Base-by-base conservation (phyloP, 176 grass and related monocot species). In the Raddia distichophylla region DNA sequence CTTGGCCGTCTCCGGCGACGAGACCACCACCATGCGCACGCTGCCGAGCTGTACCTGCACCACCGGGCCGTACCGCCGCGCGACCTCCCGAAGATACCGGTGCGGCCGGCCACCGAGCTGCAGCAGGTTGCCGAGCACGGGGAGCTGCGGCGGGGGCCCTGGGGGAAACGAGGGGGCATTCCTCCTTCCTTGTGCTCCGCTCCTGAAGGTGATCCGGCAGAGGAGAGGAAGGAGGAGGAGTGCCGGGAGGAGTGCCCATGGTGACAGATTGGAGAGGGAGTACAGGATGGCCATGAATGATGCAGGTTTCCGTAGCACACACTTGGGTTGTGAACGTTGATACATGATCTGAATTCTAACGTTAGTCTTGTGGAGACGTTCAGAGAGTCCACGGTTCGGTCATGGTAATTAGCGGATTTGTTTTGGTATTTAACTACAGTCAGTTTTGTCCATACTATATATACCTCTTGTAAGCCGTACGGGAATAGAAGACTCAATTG, bases 21-120 rank as follows among this genome's bases (percentile, higher is more conserved):
- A 40, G 37, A 40, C 37, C 37, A 40, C 37, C 37, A 40, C 37
- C 1, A 40, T 40, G 37, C 37, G 37, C 37, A 40, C 78, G 40
- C 78, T 12, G 52, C 78, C 78, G 12, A 80, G 64, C 64, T 58
- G 65, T 19, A 80, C 78, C 40, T 69, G 52, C 11, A 69, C 52
- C 17, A 79, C 34, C 5, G 77, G 77, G 33, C 50, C 78, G 64
- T 80, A 69, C 37, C n/a, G 10, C 52, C 3, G 2, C 8, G 78
- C 13, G 1, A 48, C 8, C 1, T 35, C 78, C 65, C 46, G 40
- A 65, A 80, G 69, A 52, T 80, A 80, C 6, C 65, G n/a, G 78
- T 80, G 78, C 53, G 65, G 78, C 52, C 17, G 78, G 42, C 40
- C 7, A 7, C 78, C 65, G 52, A 80, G 17, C 37, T 40, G 37